Conservation (phyloP, 345 rosid genomes). For the Aethionema arabicum region DNA sequence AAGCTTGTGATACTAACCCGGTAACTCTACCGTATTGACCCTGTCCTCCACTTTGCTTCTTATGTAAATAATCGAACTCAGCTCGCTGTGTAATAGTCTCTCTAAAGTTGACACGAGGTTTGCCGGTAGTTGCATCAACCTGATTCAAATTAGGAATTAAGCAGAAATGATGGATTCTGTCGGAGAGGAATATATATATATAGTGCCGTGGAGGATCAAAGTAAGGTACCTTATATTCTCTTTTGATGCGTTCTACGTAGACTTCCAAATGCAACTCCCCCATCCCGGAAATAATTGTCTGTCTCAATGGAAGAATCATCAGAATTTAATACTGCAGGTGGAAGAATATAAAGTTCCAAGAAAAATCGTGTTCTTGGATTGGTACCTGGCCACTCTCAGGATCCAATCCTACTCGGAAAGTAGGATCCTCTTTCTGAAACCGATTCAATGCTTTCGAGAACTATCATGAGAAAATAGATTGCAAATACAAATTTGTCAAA, state of each 20-base stretch:
- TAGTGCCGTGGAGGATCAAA: constrained; percentile 12
- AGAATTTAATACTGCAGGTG: neutral
- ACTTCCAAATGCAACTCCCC: constrained; percentile 97
- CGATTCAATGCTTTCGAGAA: constrained; percentile 98
- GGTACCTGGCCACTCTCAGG: constrained; percentile 91
- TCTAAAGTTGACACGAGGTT: constrained; percentile 96
- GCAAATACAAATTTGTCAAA: constrained; percentile 11
- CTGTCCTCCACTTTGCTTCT: constrained; percentile 97
- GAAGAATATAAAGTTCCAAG: constrained; percentile 3
- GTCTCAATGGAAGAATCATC: constrained; percentile 20
- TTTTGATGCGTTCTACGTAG: constrained; percentile 89
- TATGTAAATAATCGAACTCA: constrained; percentile 93
- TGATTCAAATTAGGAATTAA: constrained; percentile 28
- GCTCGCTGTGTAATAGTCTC: constrained; percentile 91
- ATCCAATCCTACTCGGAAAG: constrained; percentile 98
- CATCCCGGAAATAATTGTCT: constrained; percentile 99
- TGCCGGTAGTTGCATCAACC: constrained; percentile 99
- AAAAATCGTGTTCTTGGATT: constrained; percentile 17
- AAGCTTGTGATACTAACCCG: constrained; percentile 57
- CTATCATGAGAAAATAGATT: constrained; percentile 39
- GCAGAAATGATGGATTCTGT: neutral
- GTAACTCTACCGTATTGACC: constrained; percentile 95
- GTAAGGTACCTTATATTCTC: constrained; percentile 81
- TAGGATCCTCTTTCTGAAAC: constrained; percentile 95
- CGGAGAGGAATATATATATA: neutral